A percentile compares a stretch with the other conserved stretches of the same genome.
Conservation (phyloP, 805 yeast genomes). For the Starmerella scarabaei region DNA sequence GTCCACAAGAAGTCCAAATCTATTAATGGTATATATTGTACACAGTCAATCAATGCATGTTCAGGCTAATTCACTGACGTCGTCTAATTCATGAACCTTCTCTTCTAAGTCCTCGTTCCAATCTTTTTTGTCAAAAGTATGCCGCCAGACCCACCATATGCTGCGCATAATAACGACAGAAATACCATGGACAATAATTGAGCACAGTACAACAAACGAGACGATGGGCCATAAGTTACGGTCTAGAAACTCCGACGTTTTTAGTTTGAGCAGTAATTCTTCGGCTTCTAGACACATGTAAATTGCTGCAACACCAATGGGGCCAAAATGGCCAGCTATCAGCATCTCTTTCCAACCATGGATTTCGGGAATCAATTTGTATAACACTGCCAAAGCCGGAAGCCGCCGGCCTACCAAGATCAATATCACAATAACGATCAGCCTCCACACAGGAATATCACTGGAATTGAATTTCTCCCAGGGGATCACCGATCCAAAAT, state of each 20-base stretch:
- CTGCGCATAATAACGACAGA: conserved; percentile 54
- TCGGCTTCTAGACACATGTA: conserved; percentile 39
- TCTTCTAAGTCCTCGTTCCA: too few relatives aligned
- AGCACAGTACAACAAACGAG: conserved; percentile 63
- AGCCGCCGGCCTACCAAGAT: conserved; percentile 28
- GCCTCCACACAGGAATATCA: conserved; percentile 26
- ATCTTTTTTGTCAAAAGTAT: too few relatives aligned
- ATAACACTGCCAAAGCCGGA: conserved; percentile 32
- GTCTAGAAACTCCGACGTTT: conserved; percentile 32
- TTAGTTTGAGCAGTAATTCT: conserved; percentile 27
- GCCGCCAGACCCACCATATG: background rate
- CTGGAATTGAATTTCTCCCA: conserved; percentile 46
- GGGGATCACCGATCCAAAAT: conserved; percentile 58
- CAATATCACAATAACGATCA: conserved; percentile 25
- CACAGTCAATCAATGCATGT: too few relatives aligned
- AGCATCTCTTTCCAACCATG: conserved; percentile 54
- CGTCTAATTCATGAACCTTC: too few relatives aligned
- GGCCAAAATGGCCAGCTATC: conserved; percentile 65
- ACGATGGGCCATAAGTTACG: conserved; percentile 70
- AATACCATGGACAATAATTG: conserved; percentile 81
- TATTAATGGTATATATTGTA: too few relatives aligned
- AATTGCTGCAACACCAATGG: conserved; percentile 61
- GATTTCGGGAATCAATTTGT: conserved; percentile 48
- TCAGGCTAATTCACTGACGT: too few relatives aligned
- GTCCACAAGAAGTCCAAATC: too few relatives aligned